Percentiles rank a stretch among this genome's conserved stretches.
Conservation (phyloP, 2,329 filamentous ascomycete species). For the Ploettnerulaceae sp. region DNA sequence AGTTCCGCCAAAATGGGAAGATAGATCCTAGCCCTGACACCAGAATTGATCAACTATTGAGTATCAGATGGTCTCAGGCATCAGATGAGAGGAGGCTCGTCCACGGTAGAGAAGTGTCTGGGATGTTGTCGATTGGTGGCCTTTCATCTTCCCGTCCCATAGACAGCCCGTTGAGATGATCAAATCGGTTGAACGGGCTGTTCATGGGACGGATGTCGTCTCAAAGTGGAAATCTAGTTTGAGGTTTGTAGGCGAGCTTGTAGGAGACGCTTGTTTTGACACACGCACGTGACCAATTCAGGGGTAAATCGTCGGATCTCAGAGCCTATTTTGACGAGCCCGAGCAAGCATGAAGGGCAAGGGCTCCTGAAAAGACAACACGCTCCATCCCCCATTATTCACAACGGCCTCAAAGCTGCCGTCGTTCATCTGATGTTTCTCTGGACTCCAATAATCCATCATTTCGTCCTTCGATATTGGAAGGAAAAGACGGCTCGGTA, state of each 20-base stretch:
- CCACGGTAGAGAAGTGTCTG: conserved; percentile 3
- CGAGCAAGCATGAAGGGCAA: not conserved
- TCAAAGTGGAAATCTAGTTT: conserved; percentile 14
- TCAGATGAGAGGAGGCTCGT: conserved; percentile 11
- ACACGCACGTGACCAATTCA: conserved; percentile 20
- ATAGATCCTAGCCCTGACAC: conserved; percentile 7
- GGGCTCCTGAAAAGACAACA: not conserved
- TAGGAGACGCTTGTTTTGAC: conserved; percentile 15
- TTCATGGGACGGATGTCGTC: conserved; percentile 18
- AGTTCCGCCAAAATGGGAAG: not conserved
- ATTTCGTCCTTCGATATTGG: not conserved
- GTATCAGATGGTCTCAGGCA: conserved; percentile 15
- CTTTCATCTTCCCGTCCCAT: not conserved
- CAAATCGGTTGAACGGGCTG: conserved; percentile 13
- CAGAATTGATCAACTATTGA: conserved; percentile 2
- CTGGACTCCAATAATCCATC: no score
- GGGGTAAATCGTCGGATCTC: conserved; percentile 6
- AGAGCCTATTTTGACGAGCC: not conserved
- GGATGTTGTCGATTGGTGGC: conserved; percentile 13
- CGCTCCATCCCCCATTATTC: conserved; percentile 7
- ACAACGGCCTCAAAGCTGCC: not conserved
- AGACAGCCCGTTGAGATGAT: not conserved
- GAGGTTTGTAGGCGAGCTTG: conserved; percentile 18
- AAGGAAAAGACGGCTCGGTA: conserved; percentile 7
- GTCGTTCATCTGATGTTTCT: conserved; percentile 17